A percentile compares a stretch with the other conserved stretches of the same genome.
These are phyloP conservation scores for Fonsecaea pedrosoi DNA, from an alignment of 2,329 filamentous ascomycete species.

Conservation along the genomic window DNA sequence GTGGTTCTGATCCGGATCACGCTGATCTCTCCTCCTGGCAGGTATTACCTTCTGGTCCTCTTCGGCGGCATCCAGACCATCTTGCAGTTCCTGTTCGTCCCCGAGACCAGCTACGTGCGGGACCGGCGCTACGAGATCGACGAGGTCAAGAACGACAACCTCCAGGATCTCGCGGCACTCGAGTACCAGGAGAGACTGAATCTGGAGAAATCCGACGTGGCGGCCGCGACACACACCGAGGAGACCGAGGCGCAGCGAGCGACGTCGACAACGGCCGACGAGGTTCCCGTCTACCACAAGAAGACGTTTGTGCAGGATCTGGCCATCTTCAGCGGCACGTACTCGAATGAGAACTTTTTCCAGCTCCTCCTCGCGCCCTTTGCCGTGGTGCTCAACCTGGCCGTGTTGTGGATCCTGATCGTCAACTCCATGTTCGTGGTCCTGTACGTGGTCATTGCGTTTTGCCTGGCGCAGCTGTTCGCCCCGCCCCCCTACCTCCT, in stretches of 20 bases:
- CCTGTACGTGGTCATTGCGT: conserved; percentile 41
- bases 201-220: conserved; percentile 15
- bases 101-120: conserved; percentile 40
- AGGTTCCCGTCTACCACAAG: conserved; percentile 8
- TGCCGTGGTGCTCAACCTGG: conserved; percentile 42
- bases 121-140: conserved; percentile 42
- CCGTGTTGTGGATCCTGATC: conserved; percentile 42
- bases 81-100: conserved; percentile 40
- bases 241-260: background rate
- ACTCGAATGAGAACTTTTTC: conserved; percentile 33
- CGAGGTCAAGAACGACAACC: conserved; percentile 27
- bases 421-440: conserved; percentile 33
- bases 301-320: conserved; percentile 34
- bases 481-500: conserved; percentile 43
- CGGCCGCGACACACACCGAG: conserved; percentile 6
- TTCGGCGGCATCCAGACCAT: conserved; percentile 40
- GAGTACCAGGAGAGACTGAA: conserved; percentile 24
- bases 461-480: conserved; percentile 43
- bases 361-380: conserved; percentile 43
- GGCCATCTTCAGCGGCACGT: conserved; percentile 32
- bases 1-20: background rate
- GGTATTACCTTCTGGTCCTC: conserved; percentile 39
- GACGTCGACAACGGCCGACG: background rate
- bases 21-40: background rate
- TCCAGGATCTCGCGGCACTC: conserved; percentile 21